Base-by-base conservation (phyloP, 1,284 basidiomycete species). In the Meripilus lineatus region DNA sequence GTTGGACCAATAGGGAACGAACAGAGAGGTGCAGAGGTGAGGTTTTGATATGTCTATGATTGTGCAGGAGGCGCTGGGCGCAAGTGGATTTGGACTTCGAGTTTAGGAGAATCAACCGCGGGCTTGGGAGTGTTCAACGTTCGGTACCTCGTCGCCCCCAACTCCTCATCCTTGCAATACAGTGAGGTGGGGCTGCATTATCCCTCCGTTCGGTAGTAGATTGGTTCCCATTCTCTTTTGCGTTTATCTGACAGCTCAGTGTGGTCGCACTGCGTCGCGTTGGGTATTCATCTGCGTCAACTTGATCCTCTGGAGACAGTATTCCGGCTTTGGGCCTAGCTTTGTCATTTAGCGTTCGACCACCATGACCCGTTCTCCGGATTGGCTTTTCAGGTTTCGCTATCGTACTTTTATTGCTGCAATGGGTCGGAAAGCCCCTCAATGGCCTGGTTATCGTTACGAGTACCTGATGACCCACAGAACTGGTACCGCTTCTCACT, bases 141-240 rank as follows among this genome's bases (percentile, higher is more conserved):
- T 50, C 32, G 11, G 17, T 42, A 38, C 32, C 37, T 39, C 38
- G 45, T 47, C 48, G 36, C 59, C 59, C 59, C 55, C 59, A 58
- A 56, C 53, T 54, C 54, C 42, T n/a, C 48, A 50, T 37, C 55
- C 59, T 62, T 60, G 51, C 53, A 53, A 4, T 15, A 62, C 59
- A 59, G 57, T 50, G 58, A 62, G 59, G 57, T 52, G 50, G n/a
- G 52, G 53, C 58, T 52, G 43, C 49, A 38, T 44, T 46, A 48
- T n/a, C 52, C 57, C 56, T 40, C 54, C 41, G 51, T 46, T 49
- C 49, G 50, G 46, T 52, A 56, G 51, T 51, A 58, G 44, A 43
- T 40, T 42, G 52, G 49, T 48, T 49, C 53, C 49, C 60, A 56
- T 44, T 48, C 48, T 42, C 34, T 42, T 42, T 43, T 33, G 46